These are phyloP conservation scores for Suillus hirtellus DNA, from an alignment of 768 basidiomycete genomes.

Conservation along the genomic window DNA sequence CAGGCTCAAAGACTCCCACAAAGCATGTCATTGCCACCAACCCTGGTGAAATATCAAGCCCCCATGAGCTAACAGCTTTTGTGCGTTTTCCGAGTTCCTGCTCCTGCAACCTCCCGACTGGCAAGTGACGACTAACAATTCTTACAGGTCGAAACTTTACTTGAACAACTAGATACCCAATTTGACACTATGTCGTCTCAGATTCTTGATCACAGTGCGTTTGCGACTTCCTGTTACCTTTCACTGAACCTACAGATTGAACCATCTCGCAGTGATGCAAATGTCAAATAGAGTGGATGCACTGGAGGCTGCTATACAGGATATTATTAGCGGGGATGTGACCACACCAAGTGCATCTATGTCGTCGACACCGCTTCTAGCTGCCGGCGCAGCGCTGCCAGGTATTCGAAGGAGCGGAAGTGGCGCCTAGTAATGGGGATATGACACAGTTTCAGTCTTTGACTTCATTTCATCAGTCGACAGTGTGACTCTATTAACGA, in stretches of 20 bases:
- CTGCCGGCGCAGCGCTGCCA: constrained; percentile 29
- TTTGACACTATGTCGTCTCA: constrained; percentile 94
- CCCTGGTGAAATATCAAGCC: constrained; percentile 79
- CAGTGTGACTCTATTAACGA: background rate
- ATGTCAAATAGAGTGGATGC: constrained; percentile 93
- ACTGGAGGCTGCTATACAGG: constrained; percentile 87
- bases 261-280: constrained; percentile 66
- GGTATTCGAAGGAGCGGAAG: constrained; percentile 47
- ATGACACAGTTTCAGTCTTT: background rate
- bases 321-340: constrained; percentile 81
- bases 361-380: constrained; percentile 52
- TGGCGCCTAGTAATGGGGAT: constrained; percentile 16
- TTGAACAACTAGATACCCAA: constrained; percentile 85
- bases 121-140: background rate
- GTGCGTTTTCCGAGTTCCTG: constrained; percentile 48
- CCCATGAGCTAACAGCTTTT: constrained; percentile 92
- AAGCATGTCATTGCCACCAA: constrained; percentile 39
- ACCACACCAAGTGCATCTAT: constrained; percentile 52
- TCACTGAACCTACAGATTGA: constrained; percentile 10
- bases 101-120: constrained; percentile 4
- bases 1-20: constrained; percentile 43
- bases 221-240: constrained; percentile 7
- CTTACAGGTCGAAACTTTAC: constrained; percentile 77
- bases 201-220: constrained; percentile 81
- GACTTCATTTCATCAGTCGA: background rate